Base-by-base conservation (phyloP, 805 yeast species). In the Spathaspora girioi region DNA sequence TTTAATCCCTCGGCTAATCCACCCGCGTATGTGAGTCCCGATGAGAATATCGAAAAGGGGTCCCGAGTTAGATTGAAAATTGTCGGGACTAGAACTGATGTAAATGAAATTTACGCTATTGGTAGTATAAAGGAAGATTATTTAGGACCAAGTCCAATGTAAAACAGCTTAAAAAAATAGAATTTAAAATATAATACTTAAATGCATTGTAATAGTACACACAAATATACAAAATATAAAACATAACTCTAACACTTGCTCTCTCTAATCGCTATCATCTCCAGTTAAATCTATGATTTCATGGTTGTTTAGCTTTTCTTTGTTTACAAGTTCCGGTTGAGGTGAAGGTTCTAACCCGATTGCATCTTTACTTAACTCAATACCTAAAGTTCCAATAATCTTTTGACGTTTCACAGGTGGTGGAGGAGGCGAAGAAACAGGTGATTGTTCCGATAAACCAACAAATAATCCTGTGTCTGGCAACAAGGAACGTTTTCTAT, bases 121-220 rank as follows among this genome's bases (percentile, higher is more conserved):
- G 99, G 99, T 47, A 88, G 96, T 70, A 93, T 94, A 64, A 94
- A 93, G 70, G 99, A 94, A 73, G 99, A 94, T 75, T 94, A 90
- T 68, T 78, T 94, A 70, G 99, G 99, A 50, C 96, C 96, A 50
- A 70, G 76, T 63, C 79, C 79, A 35, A 62, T 72, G 69, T 71
- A 56, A 45, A 7, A 20, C 4, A 40, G 17, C 5, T 14, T 18
- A 14, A 18, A 42, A 9, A 14, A n/a, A n/a, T n/a, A n/a, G n/a
- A n/a, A n/a, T n/a, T n/a, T 20, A 20, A 18, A 12, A 42, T 14
- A 42, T 14, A 23, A n/a, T 14, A 15, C 29, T 20, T n/a, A n/a
- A 19, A 42, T 42, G 44, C 44, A 42, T 35, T 35, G 18, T 35
- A 35, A 14, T 35, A 35, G 40, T n/a, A 35, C 14, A 35, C 14